These are phyloP conservation scores for Solanum commersonii DNA, from an alignment of 257 asterid genomes.

Conservation along the genomic window DNA sequence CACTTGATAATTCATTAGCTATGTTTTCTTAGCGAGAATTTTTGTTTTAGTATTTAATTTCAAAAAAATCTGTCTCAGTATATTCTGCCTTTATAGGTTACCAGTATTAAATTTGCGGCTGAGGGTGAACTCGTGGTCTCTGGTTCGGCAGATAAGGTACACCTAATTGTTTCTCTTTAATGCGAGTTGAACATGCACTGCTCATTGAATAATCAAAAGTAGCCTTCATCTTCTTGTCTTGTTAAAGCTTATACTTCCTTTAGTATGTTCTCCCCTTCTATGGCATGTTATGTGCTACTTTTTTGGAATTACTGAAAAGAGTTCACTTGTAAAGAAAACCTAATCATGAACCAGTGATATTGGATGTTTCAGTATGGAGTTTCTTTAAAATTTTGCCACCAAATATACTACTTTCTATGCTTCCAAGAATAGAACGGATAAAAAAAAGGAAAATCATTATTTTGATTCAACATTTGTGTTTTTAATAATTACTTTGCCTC, in stretches of 20 bases:
- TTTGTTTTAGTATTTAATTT: background rate
- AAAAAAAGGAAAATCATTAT: background rate
- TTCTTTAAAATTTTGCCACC: background rate
- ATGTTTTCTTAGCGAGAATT: background rate
- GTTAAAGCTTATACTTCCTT: background rate
- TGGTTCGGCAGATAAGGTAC: constrained; percentile 93
- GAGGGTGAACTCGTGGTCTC: constrained; percentile 74
- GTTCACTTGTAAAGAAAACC: background rate
- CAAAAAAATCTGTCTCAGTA: background rate
- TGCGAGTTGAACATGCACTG: background rate
- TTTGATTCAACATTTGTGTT: background rate
- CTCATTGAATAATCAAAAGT: background rate
- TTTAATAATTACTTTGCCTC: background rate
- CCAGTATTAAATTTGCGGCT: constrained; percentile 63
- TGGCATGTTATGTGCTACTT: background rate
- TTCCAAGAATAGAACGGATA: background rate
- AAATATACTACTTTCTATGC: background rate
- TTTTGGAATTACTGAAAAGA: background rate
- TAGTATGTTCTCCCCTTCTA: background rate
- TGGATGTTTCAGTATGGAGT: background rate
- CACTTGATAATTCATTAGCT: background rate
- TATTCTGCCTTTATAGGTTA: constrained; percentile 7
- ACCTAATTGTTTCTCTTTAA: background rate
- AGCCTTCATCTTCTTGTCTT: background rate
- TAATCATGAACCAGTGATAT: background rate